phyloP scores from a whole-genome alignment of 176 grass and related monocot genomes.

The Phragmites australis region DNA sequence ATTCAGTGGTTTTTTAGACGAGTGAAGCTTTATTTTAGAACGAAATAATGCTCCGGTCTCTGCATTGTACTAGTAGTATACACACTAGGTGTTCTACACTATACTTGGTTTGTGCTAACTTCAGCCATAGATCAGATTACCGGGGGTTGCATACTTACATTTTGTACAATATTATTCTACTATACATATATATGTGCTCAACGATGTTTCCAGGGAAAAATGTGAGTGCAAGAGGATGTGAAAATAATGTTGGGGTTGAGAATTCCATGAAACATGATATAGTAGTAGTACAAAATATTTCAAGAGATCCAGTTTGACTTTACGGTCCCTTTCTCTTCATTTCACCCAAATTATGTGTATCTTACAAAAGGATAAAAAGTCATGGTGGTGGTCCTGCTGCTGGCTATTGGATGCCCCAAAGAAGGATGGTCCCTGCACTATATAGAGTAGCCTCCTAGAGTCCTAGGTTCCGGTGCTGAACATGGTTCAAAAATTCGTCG shows the following conservation, averaged over 20 bases:
- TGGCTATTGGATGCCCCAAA: conserved; percentile 42
- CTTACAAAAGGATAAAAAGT: conserved; percentile 47
- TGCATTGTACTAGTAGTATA: too few species aligned
- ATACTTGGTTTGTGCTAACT: too few species aligned
- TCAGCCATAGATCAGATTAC: too few species aligned
- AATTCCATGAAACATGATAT: background rate
- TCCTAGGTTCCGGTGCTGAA: conserved; percentile 38
- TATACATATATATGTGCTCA: too few species aligned
- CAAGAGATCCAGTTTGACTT: background rate
- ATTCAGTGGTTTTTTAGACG: too few species aligned
- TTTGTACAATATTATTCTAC: too few species aligned
- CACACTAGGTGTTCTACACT: too few species aligned
- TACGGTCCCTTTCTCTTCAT: background rate
- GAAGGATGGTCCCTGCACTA: conserved; percentile 50
- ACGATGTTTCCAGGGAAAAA: background rate
- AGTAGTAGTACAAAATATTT: background rate
- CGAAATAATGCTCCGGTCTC: too few species aligned
- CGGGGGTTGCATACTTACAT: too few species aligned
- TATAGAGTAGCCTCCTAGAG: conserved; percentile 51
- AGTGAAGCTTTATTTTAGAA: too few species aligned
- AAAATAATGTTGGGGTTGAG: background rate
- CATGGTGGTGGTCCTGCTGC: conserved; percentile 39
- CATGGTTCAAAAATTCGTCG: conserved; percentile 41
- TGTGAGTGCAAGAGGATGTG: background rate
- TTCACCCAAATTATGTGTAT: conserved; percentile 14